These are phyloP conservation scores for Populus hybrid DNA, from an alignment of 441 rosid genomes.

Conservation along the genomic window DNA sequence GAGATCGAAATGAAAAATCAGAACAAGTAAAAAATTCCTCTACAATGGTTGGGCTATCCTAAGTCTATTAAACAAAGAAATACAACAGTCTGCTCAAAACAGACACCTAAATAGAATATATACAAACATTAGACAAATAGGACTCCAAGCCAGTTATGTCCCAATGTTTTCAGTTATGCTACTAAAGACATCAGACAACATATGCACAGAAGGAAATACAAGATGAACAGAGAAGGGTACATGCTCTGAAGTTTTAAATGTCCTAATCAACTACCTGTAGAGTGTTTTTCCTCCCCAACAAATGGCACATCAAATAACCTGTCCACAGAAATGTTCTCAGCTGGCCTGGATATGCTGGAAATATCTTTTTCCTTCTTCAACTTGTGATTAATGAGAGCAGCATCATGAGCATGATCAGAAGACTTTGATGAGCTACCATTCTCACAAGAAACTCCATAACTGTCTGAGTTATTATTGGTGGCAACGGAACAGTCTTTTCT, in stretches of 20 bases:
- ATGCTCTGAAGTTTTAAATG: constrained; percentile 1
- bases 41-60: not conserved
- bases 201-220: not conserved
- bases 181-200: not conserved
- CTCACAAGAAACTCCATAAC: constrained; percentile 65
- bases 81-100: not conserved
- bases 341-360: constrained; percentile 37
- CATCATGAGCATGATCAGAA: constrained; percentile 47
- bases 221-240: not conserved
- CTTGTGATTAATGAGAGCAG: constrained; percentile 40
- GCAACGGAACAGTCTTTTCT: constrained; percentile 42
- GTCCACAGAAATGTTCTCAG: constrained; percentile 52
- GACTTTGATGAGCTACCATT: constrained; percentile 43
- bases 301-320: constrained; percentile 79
- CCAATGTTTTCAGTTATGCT: not conserved
- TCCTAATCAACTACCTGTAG: constrained; percentile 51
- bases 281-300: constrained; percentile 56
- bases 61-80: not conserved
- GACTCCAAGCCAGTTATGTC: not conserved
- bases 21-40: not conserved
- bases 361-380: constrained; percentile 47
- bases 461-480: constrained; percentile 61
- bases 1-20: constrained; percentile 19
- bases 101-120: not conserved
- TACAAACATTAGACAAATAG: not conserved